These are phyloP conservation scores for Acacia acuminata DNA, from an alignment of 306 rosid species.

Conservation along the genomic window DNA sequence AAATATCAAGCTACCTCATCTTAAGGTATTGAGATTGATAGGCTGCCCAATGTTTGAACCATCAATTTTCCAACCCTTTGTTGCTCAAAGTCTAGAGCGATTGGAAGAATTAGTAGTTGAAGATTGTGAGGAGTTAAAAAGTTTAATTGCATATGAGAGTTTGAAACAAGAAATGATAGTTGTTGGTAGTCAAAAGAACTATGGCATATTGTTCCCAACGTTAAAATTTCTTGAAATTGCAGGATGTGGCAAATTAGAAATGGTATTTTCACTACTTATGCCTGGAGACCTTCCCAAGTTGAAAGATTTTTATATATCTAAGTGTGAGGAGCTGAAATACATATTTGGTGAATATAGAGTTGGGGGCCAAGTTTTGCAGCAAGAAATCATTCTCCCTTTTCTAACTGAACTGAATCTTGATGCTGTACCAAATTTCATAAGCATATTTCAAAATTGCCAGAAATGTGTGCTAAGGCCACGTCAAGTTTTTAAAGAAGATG, in stretches of 20 bases:
- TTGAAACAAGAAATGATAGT: not conserved
- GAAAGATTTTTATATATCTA: rapidly evolving
- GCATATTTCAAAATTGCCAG: not conserved
- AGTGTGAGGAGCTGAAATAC: not conserved
- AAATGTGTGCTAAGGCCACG: not conserved
- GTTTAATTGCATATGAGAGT: not conserved
- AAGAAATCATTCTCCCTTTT: not conserved
- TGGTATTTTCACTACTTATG: not conserved
- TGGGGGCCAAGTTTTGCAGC: not conserved
- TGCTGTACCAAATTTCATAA: not conserved
- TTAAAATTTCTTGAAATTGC: not conserved
- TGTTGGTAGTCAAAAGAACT: not conserved
- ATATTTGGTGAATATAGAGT: not conserved
- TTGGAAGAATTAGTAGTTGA: not conserved
- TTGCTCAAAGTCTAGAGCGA: not conserved
- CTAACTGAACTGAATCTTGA: not conserved
- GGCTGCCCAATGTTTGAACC: not conserved
- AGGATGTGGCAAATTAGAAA: not conserved
- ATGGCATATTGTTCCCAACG: not conserved
- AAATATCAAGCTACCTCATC: not conserved
- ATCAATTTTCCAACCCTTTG: not conserved
- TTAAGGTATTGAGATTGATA: not conserved
- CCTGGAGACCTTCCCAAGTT: not conserved
- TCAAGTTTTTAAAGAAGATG: not conserved
- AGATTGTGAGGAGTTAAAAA: not conserved